A percentile compares a stretch with the other conserved stretches of the same genome.
Evolutionary conservation across 805 yeast species (phyloP).

Genomic region (Wickerhamiella sergipiensis): DNA sequence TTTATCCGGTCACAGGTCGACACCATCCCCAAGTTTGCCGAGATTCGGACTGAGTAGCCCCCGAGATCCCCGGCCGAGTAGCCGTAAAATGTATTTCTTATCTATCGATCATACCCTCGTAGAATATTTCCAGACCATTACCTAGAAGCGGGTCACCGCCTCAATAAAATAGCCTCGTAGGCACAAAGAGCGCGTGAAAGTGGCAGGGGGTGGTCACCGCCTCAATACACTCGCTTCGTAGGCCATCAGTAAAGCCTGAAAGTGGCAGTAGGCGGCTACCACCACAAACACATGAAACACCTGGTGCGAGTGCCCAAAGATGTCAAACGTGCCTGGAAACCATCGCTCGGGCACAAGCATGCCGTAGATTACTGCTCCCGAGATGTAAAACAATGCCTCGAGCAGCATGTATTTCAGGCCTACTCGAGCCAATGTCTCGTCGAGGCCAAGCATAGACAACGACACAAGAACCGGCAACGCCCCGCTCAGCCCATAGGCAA

Average conservation of each 20-base stretch:
- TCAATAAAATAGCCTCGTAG: too few species aligned
- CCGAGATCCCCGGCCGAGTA: too few species aligned
- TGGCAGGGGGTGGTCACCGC: too few species aligned
- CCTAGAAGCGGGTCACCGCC: too few species aligned
- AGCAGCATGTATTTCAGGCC: constrained; percentile 46
- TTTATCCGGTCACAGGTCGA: constrained; percentile 58
- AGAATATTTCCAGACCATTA: too few species aligned
- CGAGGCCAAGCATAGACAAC: constrained; percentile 33
- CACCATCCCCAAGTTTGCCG: constrained; percentile 44
- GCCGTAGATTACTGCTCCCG: constrained; percentile 73
- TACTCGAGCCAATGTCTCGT: constrained; percentile 36
- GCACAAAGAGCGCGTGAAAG: too few species aligned
- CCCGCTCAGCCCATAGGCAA: constrained; percentile 68
- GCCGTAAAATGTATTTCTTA: background rate
- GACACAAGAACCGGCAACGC: constrained; percentile 55
- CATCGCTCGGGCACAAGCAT: constrained; percentile 62
- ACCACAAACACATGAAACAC: constrained; percentile 70
- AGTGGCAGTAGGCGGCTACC: constrained; percentile 61
- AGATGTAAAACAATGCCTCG: constrained; percentile 64
- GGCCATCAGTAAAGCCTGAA: constrained; percentile 44
- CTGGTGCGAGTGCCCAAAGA: constrained; percentile 74
- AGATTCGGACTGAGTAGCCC: background rate
- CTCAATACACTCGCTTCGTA: constrained; percentile 26
- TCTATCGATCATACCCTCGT: too few species aligned
- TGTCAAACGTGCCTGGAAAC: constrained; percentile 49